A percentile compares a stretch with the other conserved stretches of the same genome.
phyloP scores from a whole-genome alignment of 1,139 yeast species.

The Williopsis jadinii region DNA sequence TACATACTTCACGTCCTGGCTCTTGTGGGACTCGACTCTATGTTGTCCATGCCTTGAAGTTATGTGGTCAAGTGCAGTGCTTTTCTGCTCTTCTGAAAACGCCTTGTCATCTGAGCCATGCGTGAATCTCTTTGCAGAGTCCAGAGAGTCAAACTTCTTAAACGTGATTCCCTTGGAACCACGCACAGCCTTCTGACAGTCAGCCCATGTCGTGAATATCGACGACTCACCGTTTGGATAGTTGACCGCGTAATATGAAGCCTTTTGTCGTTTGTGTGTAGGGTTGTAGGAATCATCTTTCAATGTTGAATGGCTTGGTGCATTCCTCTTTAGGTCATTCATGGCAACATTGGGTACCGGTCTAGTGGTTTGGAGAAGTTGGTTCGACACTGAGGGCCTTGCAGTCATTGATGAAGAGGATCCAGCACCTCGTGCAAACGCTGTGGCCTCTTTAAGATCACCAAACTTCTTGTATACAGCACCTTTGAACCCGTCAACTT shows the following conservation, averaged over 20 bases:
- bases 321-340: not conserved
- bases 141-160: slow-evolving; percentile 36
- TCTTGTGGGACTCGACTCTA: slow-evolving; percentile 6
- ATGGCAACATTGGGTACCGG: not conserved
- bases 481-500: slow-evolving; percentile 46
- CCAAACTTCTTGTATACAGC: slow-evolving; percentile 51
- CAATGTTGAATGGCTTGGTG: not conserved
- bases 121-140: slow-evolving; percentile 33
- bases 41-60: slow-evolving; percentile 2
- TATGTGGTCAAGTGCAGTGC: slow-evolving; percentile 1
- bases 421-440: slow-evolving; percentile 23
- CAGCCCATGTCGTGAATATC: slow-evolving; percentile 38
- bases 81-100: slow-evolving; percentile 2
- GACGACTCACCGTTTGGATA: slow-evolving; percentile 31
- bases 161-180: slow-evolving; percentile 39
- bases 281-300: not conserved
- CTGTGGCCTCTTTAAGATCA: slow-evolving; percentile 37
- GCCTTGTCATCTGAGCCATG: slow-evolving; percentile 7
- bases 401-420: not conserved
- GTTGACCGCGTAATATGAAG: slow-evolving; percentile 29
- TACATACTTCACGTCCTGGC: slow-evolving; percentile 20
- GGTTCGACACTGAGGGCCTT: not conserved
- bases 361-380: not conserved
- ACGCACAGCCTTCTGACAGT: slow-evolving; percentile 36
- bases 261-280: not conserved